Base-by-base conservation (phyloP, 2,329 filamentous ascomycete genomes). In the Trichoderma afroharzianum region DNA sequence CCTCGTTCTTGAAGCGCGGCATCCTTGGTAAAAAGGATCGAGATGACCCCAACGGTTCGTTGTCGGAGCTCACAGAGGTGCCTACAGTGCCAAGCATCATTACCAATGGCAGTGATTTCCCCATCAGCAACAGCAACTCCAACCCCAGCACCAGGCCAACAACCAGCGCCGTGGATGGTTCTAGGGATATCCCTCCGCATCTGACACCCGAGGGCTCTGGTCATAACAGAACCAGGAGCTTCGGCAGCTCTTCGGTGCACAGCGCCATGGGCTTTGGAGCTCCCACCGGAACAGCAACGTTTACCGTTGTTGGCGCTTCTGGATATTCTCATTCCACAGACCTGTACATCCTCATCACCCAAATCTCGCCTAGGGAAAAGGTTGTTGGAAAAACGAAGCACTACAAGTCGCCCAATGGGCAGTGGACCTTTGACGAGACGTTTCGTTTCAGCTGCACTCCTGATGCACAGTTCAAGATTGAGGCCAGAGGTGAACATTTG, bases 311-410 rank as follows among this genome's bases (percentile, higher is more conserved):
- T 14, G 92, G 92, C 4, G 94, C 95, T 1, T 86, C 88, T 3
- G 94, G 92, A 36, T 99, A 91, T 81, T 92, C 94, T 18, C 83
- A 91, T 1, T 89, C 89, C 6, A 87, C 93, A 6, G 93, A 97
- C 78, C 83, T 97, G n/a, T 94, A 93, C 77, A 88, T 97, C 62
- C 83, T 88, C 71, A 83, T 97, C 75, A 90, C 89, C 70, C 89
- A 93, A 75, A 79, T 93, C 39, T 84, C 86, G 4, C 82, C 89
- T 61, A 95, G 92, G 81, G 88, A 85, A 63, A 98, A 96, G 83
- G 88, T 92, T 59, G 85, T 99, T 59, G 91, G 95, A 83, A 98
- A 98, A 85, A 98, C 95, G 26, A 97, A 97, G 80, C 92, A 96
- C 74, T 88, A 93, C 83, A 97, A 97, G 81, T 87, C 91, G 0